Base-by-base conservation (phyloP, 192 early-diverging fungal genomes). In the Pilobolus umbonatus region DNA sequence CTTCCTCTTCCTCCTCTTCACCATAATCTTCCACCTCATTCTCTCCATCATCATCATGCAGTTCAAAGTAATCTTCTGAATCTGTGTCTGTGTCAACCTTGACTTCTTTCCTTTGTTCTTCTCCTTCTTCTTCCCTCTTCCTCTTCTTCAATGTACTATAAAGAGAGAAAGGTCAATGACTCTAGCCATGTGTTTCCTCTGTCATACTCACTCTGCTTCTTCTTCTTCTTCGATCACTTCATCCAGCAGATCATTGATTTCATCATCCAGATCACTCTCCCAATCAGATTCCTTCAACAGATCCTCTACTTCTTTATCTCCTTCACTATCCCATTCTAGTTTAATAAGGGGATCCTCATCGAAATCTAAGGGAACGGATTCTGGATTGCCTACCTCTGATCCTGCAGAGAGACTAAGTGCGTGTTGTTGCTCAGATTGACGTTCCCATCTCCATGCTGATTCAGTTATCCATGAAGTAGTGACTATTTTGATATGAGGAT, bases 371-470 rank as follows among this genome's bases (percentile, higher is more conserved):
- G 54, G 48, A 1, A 64, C 62, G 10, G 63, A 64, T 39, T 71
- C 69, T 10, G 69, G 70, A 15, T 72, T 56, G 5, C 46, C 74
- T 48, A 83, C 72, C 11, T 76, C 78, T 9, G 68, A 60, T 10
- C 34, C 24, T 8, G 25, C 67, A 45, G 30, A 45, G 15, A 14
- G 31, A 25, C 21, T 22, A 15, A 54, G 28, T 51, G 29, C 61
- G 49, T 93, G 94, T 3, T 64, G 31, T 0, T 69, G 59, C 67
- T 95, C 93, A 24, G 86, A 80, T 31, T 88, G 68, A 19, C 83
- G 64, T 47, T 78, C 62, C 89, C 90, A 95, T 19, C 78, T 76
- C 29, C 65, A 67, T 2, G 87, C 81, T 15, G 87, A 88, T 42
- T 93, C 81, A 15, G 79, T 67, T 17, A 95, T 72, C 81, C 83